A percentile compares a stretch with the other conserved stretches of the same genome.
phyloP scores from a whole-genome alignment of 2,329 filamentous ascomycete genomes.

The Plenodomus tracheiphilus region DNA sequence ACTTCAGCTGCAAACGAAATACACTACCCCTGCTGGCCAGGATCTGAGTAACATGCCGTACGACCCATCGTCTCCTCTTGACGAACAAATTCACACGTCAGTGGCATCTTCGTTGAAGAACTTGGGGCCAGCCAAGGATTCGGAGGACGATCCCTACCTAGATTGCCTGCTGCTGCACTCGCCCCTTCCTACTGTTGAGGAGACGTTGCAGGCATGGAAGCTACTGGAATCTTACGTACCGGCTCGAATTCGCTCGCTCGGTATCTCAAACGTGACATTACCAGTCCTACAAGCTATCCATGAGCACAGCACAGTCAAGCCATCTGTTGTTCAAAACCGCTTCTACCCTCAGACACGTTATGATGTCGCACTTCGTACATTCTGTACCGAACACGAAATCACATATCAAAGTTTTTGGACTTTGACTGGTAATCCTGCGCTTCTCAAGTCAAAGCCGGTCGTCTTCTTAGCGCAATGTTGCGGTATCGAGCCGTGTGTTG shows the following conservation, averaged over 20 bases:
- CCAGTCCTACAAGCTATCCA: slow-evolving; percentile 59
- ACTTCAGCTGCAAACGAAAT: slow-evolving; percentile 77
- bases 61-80: slow-evolving; percentile 59
- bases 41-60: slow-evolving; percentile 65
- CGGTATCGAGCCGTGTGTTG: slow-evolving; percentile 51
- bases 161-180: slow-evolving; percentile 64
- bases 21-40: slow-evolving; percentile 67
- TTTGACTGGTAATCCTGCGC: slow-evolving; percentile 59
- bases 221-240: slow-evolving; percentile 70
- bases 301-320: slow-evolving; percentile 53
- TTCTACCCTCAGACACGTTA: slow-evolving; percentile 65
- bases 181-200: slow-evolving; percentile 53
- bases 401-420: slow-evolving; percentile 66
- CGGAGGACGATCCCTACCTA: slow-evolving; percentile 53
- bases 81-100: slow-evolving; percentile 68
- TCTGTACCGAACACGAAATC: slow-evolving; percentile 57
- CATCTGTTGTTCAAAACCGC: slow-evolving; percentile 73
- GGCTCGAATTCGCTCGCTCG: slow-evolving; percentile 64
- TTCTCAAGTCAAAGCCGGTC: slow-evolving; percentile 56
- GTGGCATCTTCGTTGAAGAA: slow-evolving; percentile 68
- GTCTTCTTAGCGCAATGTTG: slow-evolving; percentile 51
- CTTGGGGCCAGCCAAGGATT: slow-evolving; percentile 48
- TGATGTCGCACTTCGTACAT: slow-evolving; percentile 63
- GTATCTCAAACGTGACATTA: slow-evolving; percentile 75
- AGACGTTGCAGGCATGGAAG: slow-evolving; percentile 68